A percentile compares a stretch with the other conserved stretches of the same genome.
phyloP scores from a whole-genome alignment of 371 early-diverging fungal genomes.

The Globomyces sp. region DNA sequence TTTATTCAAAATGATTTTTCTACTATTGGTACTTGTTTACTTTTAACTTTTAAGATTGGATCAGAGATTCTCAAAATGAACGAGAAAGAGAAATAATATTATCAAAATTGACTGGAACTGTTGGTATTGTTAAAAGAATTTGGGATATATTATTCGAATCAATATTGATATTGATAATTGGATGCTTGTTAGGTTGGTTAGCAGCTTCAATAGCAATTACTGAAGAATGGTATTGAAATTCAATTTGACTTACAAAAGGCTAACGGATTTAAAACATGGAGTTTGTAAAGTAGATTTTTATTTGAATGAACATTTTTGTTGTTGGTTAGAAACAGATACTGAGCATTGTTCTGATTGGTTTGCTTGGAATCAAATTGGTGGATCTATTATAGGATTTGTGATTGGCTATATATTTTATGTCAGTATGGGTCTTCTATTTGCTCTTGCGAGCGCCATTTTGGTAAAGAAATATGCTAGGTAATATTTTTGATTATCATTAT shows the following conservation, averaged over 20 bases:
- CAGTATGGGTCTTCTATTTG: slow-evolving; percentile 30
- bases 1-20: slow-evolving; percentile 18
- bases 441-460: slow-evolving; percentile 33
- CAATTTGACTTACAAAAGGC: slow-evolving; percentile 5
- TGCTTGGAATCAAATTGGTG: slow-evolving; percentile 25
- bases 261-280: slow-evolving; percentile 81
- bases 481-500: slow-evolving; percentile 44
- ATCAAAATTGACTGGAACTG: slow-evolving; percentile 8
- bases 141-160: background rate
- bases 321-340: slow-evolving; percentile 58
- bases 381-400: slow-evolving; percentile 17
- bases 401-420: slow-evolving; percentile 33
- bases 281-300: slow-evolving; percentile 83
- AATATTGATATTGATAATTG: slow-evolving; percentile 26
- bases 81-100: slow-evolving; percentile 4
- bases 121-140: background rate
- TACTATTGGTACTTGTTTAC: background rate
- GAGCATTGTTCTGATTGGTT: slow-evolving; percentile 34
- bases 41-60: background rate
- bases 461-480: slow-evolving; percentile 68
- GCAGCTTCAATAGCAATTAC: slow-evolving; percentile 85
- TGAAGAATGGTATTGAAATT: slow-evolving; percentile 61
- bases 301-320: slow-evolving; percentile 86
- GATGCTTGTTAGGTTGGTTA: slow-evolving; percentile 70
- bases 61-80: slow-evolving; percentile 9